Percentiles rank a stretch among this genome's conserved stretches.
These are phyloP conservation scores for Saccharomyces hybrid DNA, from an alignment of 1,139 yeast species.

Conservation along the genomic window DNA sequence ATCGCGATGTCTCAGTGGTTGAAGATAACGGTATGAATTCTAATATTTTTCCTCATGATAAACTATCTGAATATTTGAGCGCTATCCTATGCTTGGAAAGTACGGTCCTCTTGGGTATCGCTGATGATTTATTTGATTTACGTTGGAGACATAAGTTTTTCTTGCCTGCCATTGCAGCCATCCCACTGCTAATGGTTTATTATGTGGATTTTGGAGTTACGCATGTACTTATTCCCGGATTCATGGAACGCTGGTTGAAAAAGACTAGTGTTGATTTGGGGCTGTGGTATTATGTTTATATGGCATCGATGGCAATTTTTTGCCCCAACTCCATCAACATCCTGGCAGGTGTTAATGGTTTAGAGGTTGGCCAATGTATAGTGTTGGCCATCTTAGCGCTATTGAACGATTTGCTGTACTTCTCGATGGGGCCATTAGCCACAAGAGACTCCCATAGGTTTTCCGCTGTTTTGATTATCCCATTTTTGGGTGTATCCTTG, in stretches of 20 bases:
- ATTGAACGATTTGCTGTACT: conserved; percentile 68
- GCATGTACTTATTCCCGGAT: conserved; percentile 75
- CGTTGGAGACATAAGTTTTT: conserved; percentile 97
- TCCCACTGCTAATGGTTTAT: conserved; percentile 85
- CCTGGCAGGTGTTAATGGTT: conserved; percentile 91
- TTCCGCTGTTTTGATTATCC: conserved; percentile 71
- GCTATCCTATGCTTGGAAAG: conserved; percentile 79
- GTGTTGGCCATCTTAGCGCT: conserved; percentile 66
- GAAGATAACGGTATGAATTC: conserved; percentile 8
- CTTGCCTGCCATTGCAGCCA: conserved; percentile 87
- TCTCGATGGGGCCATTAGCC: conserved; percentile 53
- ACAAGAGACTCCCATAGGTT: conserved; percentile 74
- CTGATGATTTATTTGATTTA: conserved; percentile 91
- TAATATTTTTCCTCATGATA: conserved; percentile 69
- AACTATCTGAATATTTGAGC: conserved; percentile 77
- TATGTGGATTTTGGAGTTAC: conserved; percentile 94
- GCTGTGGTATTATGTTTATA: conserved; percentile 68
- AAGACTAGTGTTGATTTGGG: conserved; percentile 65
- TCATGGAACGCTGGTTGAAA: conserved; percentile 40
- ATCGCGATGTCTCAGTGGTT: conserved; percentile 35
- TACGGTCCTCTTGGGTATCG: conserved; percentile 77
- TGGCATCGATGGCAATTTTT: conserved; percentile 87
- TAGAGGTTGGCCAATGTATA: conserved; percentile 92
- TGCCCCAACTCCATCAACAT: conserved; percentile 97
- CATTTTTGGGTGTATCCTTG: conserved; percentile 78